Evolutionary conservation across 2,329 filamentous ascomycete genomes (phyloP).

Genomic region (Diatrype stigma): DNA sequence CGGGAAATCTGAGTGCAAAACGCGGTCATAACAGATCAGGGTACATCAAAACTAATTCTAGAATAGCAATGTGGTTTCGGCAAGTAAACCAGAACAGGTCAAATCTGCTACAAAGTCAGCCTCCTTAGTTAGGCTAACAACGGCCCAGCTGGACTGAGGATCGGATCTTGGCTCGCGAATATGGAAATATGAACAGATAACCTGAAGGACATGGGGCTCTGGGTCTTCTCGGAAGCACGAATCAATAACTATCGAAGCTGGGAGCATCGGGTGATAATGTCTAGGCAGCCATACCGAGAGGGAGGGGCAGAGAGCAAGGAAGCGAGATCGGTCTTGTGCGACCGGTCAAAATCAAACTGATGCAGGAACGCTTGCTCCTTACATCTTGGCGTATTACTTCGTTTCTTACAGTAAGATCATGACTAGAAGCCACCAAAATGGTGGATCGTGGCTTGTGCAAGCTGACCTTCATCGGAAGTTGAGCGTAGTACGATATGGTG

Average conservation of each 20-base stretch:
- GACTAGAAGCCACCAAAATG: neutral
- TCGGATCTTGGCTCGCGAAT: neutral
- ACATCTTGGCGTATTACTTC: neutral
- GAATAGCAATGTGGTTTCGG: neutral
- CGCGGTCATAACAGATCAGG: too few species aligned
- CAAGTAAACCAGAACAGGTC: neutral
- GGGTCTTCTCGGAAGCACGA: neutral
- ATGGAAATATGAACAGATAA: neutral
- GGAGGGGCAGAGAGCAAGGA: neutral
- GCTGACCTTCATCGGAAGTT: neutral
- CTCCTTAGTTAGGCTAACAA: neutral
- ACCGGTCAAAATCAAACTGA: neutral
- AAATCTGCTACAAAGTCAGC: neutral
- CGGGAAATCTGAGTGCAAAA: neutral
- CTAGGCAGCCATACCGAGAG: neutral
- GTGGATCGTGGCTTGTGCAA: neutral
- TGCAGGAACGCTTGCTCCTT: neutral
- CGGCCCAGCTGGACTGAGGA: neutral
- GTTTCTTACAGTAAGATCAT: neutral
- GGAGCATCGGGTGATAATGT: neutral
- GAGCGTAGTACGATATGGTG: neutral
- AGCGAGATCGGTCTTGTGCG: neutral
- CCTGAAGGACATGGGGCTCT: neutral
- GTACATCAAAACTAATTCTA: neutral
- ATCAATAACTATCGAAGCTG: neutral